A percentile compares a stretch with the other conserved stretches of the same genome.
Evolutionary conservation across 2,329 filamentous ascomycete genomes (phyloP).

Genomic region (Cephalotrichum gorgonifer): DNA sequence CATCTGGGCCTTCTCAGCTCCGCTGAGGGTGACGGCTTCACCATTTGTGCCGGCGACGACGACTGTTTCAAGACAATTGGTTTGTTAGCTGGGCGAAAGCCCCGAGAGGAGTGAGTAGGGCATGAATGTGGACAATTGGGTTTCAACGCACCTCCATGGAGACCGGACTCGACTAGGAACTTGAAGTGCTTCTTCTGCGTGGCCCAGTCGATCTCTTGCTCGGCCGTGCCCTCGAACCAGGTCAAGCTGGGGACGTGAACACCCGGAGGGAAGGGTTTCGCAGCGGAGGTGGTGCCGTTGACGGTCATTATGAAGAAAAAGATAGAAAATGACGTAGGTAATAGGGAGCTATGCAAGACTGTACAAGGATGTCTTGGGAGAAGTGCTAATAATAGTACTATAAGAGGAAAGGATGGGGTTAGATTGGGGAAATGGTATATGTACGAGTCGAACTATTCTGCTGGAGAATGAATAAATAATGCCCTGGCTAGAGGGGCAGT

Average conservation of each 20-base stretch:
- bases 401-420: too few relatives aligned
- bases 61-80: conserved; percentile 21
- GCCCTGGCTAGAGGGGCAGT: too few relatives aligned
- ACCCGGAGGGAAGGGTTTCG: conserved; percentile 32
- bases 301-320: background rate
- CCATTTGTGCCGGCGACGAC: conserved; percentile 65
- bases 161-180: conserved; percentile 40
- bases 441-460: too few relatives aligned
- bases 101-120: background rate
- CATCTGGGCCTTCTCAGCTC: conserved; percentile 52
- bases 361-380: background rate
- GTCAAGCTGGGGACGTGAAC: conserved; percentile 48
- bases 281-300: conserved; percentile 8
- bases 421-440: too few relatives aligned
- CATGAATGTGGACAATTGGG: background rate
- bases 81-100: background rate
- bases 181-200: conserved; percentile 41
- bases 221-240: conserved; percentile 36
- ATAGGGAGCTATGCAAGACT: background rate
- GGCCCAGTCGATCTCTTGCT: conserved; percentile 45
- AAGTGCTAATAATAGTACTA: too few relatives aligned
- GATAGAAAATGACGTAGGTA: background rate
- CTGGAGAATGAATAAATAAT: too few relatives aligned
- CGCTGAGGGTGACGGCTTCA: conserved; percentile 59
- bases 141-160: conserved; percentile 32